phyloP scores from a whole-genome alignment of 306 rosid genomes.

The Fragaria iinumae region DNA sequence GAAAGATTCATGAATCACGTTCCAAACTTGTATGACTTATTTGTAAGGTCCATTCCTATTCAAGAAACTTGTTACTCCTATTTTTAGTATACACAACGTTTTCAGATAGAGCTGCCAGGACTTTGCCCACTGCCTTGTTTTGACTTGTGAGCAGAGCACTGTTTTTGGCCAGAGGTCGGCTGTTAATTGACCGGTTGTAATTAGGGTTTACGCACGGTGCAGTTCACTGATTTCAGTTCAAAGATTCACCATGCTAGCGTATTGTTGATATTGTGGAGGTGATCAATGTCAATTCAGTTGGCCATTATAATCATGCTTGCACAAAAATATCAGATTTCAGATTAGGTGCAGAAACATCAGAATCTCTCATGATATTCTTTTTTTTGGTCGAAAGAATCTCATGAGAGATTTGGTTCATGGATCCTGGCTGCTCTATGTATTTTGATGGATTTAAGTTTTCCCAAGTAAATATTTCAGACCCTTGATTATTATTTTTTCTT shows the following conservation, averaged over 20 bases:
- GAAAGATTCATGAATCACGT: conserved; percentile 4
- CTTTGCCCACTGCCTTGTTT: too few species aligned
- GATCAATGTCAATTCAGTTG: background rate
- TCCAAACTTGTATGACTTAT: background rate
- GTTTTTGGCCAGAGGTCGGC: background rate
- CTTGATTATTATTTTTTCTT: background rate
- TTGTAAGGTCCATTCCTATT: background rate
- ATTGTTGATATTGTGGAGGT: background rate
- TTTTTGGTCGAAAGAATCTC: background rate
- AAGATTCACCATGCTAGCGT: background rate
- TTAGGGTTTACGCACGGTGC: too few species aligned
- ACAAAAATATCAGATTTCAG: background rate
- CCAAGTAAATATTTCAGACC: background rate
- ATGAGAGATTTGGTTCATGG: background rate
- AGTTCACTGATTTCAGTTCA: background rate
- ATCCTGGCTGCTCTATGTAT: background rate
- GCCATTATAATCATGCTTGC: background rate
- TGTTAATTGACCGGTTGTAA: too few species aligned
- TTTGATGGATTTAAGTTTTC: background rate
- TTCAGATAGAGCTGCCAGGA: background rate
- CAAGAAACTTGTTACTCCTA: background rate
- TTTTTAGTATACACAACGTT: too few species aligned
- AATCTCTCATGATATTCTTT: too few species aligned
- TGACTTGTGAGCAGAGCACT: too few species aligned
- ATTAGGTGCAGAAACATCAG: background rate